These are phyloP conservation scores for Solanum gandarillasii DNA, from an alignment of 257 asterid species.

Conservation along the genomic window DNA sequence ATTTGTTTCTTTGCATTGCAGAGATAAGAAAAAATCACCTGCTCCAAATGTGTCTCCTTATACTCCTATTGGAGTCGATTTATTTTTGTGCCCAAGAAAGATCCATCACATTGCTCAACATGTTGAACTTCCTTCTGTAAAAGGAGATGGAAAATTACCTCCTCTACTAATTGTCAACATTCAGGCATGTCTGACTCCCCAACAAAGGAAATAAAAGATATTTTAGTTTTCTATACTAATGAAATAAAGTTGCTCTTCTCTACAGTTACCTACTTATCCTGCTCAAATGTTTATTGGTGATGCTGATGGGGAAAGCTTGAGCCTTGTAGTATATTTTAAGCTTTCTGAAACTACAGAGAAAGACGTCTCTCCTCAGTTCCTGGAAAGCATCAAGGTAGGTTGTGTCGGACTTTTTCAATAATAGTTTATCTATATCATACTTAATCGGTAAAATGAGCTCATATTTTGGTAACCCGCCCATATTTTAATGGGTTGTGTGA, in stretches of 20 bases:
- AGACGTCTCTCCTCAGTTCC: slow-evolving; percentile 63
- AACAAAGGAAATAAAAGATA: background rate
- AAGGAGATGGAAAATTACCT: slow-evolving; percentile 53
- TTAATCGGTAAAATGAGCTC: background rate
- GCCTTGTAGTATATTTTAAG: slow-evolving; percentile 78
- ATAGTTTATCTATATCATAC: background rate
- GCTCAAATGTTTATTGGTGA: slow-evolving; percentile 82
- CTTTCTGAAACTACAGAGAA: slow-evolving; percentile 57
- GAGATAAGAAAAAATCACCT: slow-evolving; percentile 86
- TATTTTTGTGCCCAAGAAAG: slow-evolving; percentile 61
- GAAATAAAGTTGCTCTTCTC: background rate
- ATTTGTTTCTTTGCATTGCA: slow-evolving; percentile 23
- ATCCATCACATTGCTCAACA: slow-evolving; percentile 87
- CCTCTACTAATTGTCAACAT: slow-evolving; percentile 73
- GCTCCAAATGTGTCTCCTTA: slow-evolving; percentile 71
- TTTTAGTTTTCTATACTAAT: background rate
- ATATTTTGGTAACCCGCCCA: no score
- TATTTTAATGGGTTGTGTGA: no score
- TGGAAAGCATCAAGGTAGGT: slow-evolving; percentile 66
- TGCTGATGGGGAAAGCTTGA: slow-evolving; percentile 81
- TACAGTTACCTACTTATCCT: slow-evolving; percentile 84
- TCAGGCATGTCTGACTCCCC: slow-evolving; percentile 38
- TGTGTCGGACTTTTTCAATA: background rate
- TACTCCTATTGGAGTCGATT: slow-evolving; percentile 84
- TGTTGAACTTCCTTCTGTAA: slow-evolving; percentile 67